phyloP scores from a whole-genome alignment of 805 yeast species.

The Candida fluviatilis region DNA sequence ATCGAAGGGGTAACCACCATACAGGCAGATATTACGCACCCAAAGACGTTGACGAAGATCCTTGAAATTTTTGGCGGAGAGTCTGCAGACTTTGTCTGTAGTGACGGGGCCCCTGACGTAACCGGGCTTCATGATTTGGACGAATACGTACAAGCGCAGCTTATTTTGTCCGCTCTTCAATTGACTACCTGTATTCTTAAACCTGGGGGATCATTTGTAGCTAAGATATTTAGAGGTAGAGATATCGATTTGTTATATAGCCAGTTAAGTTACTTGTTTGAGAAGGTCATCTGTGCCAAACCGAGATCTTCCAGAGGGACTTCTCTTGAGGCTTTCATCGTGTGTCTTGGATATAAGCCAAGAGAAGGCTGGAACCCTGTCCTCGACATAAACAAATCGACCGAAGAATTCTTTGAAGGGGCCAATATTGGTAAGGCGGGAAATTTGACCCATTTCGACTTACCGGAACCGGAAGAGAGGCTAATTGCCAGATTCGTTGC shows the following conservation, averaged over 20 bases:
- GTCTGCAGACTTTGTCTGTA: slow-evolving; percentile 91
- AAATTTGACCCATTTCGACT: slow-evolving; percentile 42
- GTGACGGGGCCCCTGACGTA: slow-evolving; percentile 99
- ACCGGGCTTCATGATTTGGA: slow-evolving; percentile 96
- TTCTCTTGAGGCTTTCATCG: slow-evolving; percentile 89
- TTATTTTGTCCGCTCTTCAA: slow-evolving; percentile 86
- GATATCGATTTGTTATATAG: slow-evolving; percentile 91
- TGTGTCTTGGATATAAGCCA: slow-evolving; percentile 84
- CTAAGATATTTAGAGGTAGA: slow-evolving; percentile 93
- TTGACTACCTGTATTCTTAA: slow-evolving; percentile 84
- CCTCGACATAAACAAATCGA: slow-evolving; percentile 52
- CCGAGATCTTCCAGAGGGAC: slow-evolving; percentile 95
- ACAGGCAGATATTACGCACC: slow-evolving; percentile 98
- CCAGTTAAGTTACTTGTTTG: slow-evolving; percentile 85
- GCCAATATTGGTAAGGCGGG: slow-evolving; percentile 52
- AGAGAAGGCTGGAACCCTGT: slow-evolving; percentile 80
- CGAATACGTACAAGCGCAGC: slow-evolving; percentile 94
- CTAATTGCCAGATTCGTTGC: slow-evolving; percentile 88
- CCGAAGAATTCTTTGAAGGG: slow-evolving; percentile 79
- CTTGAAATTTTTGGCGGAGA: slow-evolving; percentile 83
- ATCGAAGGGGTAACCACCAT: slow-evolving; percentile 84
- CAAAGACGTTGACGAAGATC: slow-evolving; percentile 75
- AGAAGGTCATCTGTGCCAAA: slow-evolving; percentile 87
- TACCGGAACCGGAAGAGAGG: slow-evolving; percentile 58
- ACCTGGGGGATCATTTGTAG: slow-evolving; percentile 91